Percentiles rank a stretch among this genome's conserved stretches.
Evolutionary conservation across 1,284 basidiomycete genomes (phyloP).

Genomic region (Athelia sp.): DNA sequence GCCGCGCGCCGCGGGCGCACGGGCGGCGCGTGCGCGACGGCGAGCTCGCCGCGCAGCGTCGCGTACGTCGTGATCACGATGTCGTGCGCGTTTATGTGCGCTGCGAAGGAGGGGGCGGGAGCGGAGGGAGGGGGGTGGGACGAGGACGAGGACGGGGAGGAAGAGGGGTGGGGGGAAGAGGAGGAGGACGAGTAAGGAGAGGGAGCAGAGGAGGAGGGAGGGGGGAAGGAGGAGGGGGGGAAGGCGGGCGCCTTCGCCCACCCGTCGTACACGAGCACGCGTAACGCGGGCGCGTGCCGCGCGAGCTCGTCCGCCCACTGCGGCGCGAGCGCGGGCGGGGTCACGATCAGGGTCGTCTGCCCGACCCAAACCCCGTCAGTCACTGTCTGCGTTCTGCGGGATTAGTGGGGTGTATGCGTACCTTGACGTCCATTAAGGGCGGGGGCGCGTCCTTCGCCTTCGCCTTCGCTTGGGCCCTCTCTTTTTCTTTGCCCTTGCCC

Average conservation of each 20-base stretch:
- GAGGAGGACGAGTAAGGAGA: no score
- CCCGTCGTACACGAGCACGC: constrained; percentile 77
- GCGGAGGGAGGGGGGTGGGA: no score
- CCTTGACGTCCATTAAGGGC: neutral
- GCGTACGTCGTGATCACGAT: constrained; percentile 78
- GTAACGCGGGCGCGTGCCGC: constrained; percentile 71
- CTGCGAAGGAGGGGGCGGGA: no score
- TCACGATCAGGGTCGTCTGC: constrained; percentile 81
- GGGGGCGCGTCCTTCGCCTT: no score
- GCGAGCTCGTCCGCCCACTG: constrained; percentile 86
- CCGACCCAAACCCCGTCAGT: no score
- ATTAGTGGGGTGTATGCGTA: neutral
- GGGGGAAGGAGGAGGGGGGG: constrained; percentile 18
- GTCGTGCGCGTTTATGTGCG: constrained; percentile 64
- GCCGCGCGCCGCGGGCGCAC: constrained; percentile 61
- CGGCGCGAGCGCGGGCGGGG: constrained; percentile 70
- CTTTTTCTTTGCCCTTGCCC: no score
- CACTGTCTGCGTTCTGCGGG: no score
- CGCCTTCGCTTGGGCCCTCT: no score
- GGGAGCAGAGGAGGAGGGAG: neutral
- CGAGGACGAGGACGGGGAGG: no score
- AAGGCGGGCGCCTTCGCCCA: constrained; percentile 68
- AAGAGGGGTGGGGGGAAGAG: no score
- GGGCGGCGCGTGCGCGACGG: constrained; percentile 67
- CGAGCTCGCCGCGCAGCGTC: constrained; percentile 61